Evolutionary conservation across 2,329 filamentous ascomycete species (phyloP).

Genomic region (Fusarium keratoplasticum): DNA sequence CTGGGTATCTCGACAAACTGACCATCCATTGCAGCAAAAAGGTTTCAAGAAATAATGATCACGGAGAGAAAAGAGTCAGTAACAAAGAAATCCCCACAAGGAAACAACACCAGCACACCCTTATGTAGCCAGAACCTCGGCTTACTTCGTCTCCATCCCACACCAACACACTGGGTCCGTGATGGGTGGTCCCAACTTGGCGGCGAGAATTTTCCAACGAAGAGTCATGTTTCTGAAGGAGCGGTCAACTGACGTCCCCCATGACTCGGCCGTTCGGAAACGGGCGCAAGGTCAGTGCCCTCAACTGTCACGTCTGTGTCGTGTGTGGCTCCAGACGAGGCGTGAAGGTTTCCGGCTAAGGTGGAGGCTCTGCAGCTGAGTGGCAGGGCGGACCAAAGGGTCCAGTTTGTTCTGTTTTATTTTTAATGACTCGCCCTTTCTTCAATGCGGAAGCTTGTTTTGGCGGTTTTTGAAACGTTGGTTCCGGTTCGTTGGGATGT

Average conservation of each 20-base stretch:
- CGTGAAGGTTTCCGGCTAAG: constrained; percentile 4
- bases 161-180: not conserved
- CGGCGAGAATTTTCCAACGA: not conserved
- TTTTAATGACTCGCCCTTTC: not conserved
- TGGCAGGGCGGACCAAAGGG: not conserved
- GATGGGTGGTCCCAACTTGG: not conserved
- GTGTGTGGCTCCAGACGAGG: not conserved
- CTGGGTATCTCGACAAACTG: not conserved
- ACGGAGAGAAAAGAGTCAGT: not conserved
- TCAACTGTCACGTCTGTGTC: not conserved
- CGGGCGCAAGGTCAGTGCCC: not conserved
- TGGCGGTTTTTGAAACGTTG: not conserved
- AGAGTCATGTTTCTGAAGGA: not conserved
- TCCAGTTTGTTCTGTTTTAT: not conserved
- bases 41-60: not conserved
- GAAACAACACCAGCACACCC: not conserved
- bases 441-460: not conserved
- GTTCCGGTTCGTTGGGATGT: not conserved
- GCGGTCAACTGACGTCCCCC: constrained; percentile 3
- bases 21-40: not conserved
- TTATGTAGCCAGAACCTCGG: not conserved
- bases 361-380: not conserved
- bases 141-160: not conserved
- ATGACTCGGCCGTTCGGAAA: constrained; percentile 5
- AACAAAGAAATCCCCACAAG: not conserved